Evolutionary conservation across 2,329 filamentous ascomycete genomes (phyloP), one percentile per base, ranked within the genome.

Genomic region (Ilyonectria mors-panacis): DNA sequence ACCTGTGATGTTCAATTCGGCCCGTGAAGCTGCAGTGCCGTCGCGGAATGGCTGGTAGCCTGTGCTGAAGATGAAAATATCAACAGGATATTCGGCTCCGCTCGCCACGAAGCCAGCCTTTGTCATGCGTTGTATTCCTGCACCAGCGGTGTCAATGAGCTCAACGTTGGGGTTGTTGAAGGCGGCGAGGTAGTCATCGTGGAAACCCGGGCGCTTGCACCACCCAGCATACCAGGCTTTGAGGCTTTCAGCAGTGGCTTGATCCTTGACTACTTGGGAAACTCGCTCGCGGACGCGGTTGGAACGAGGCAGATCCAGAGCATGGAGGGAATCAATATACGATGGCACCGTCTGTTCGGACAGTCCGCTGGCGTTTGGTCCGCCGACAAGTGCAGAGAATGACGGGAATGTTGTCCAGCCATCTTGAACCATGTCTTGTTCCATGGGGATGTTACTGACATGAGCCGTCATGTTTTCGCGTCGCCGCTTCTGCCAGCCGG

Each of bases 151-250:
- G 73, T 92, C 88, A n/a, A 92, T 79, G 0, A 92, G 84, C 10
- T 83, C 81, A 4, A 92, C 89, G 70, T 89, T 85, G 0, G 82
- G 77, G 45, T 73, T 12, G 19, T 59, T 59, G 56, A 59, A 59
- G 1, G 56, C 19, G 15, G 37, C 4, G 0, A 92, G 83, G 72
- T 89, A 91, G 9, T 85, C 82, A 71, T 91, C 87, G 76, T 88
- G 87, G 77, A 91, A 91, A 37, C 82, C 85, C 0, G 89, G 89
- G 0, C 89, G 85, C 76, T 92, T 92, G 80, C 89, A 92, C 84
- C 86, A 90, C 0, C 79, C 78, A 1, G 86, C 84, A 72, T 91
- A 92, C 86, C 87, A 90, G 0, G 88, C 81, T 73, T 88, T 88
- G 4, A 91, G 81, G 6, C 77, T 81, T 30, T 83, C 81, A 0